These are phyloP conservation scores for Pichia sp. DNA, from an alignment of 1,139 yeast species.

Conservation along the genomic window DNA sequence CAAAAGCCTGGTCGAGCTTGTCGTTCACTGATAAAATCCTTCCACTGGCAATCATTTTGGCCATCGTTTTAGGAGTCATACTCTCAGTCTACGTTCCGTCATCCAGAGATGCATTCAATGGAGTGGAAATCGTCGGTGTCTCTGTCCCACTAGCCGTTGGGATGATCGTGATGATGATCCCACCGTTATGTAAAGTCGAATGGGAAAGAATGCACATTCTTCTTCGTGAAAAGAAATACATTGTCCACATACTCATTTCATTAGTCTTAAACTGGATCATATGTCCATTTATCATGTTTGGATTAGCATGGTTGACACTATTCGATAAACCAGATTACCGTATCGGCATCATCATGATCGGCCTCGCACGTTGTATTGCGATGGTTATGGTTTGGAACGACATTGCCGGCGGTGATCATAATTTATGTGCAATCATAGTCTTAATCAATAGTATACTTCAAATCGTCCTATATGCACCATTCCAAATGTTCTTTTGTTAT, in stretches of 20 bases:
- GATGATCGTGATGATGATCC: constrained; percentile 56
- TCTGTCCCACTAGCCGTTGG: constrained; percentile 53
- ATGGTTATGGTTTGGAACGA: constrained; percentile 66
- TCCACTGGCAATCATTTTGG: constrained; percentile 34
- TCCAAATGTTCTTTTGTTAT: constrained; percentile 47
- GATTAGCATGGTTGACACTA: constrained; percentile 53
- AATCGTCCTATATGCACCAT: constrained; percentile 54
- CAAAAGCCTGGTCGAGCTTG: constrained; percentile 25
- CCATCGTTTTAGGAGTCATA: constrained; percentile 36
- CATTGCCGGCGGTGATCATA: constrained; percentile 51
- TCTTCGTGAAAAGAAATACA: constrained; percentile 28
- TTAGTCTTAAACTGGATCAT: constrained; percentile 53
- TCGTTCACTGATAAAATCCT: constrained; percentile 42
- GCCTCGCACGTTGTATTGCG: constrained; percentile 61
- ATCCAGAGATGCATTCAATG: constrained; percentile 34
- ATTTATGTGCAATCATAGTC: constrained; percentile 53
- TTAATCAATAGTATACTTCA: constrained; percentile 53
- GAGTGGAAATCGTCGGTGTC: constrained; percentile 34
- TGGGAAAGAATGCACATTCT: constrained; percentile 42
- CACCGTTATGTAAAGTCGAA: constrained; percentile 53
- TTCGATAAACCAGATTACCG: constrained; percentile 50
- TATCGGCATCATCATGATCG: constrained; percentile 56
- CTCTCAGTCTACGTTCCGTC: constrained; percentile 38
- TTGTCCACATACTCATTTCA: constrained; percentile 40
- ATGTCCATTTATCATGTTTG: constrained; percentile 59